Evolutionary conservation across 2,329 filamentous ascomycete species (phyloP).

Genomic region (Epichloe coenophiala): DNA sequence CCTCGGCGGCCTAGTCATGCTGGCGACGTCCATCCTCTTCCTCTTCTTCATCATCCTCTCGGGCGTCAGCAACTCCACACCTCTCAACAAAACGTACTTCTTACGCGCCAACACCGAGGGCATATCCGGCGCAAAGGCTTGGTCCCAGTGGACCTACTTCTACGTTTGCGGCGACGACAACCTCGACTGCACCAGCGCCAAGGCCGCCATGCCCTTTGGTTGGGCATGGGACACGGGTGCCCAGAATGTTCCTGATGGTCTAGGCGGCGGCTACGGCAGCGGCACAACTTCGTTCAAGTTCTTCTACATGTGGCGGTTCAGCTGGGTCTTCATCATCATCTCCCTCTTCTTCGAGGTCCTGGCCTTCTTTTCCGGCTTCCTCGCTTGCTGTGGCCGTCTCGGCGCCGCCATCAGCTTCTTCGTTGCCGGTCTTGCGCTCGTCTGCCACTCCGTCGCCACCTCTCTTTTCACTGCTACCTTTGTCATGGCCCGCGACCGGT

Average conservation of each 20-base stretch:
- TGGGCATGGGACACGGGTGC: slow-evolving; percentile 49
- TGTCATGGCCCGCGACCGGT: slow-evolving; percentile 55
- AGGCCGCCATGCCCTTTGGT: slow-evolving; percentile 55
- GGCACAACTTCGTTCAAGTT: slow-evolving; percentile 45
- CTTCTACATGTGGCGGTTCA: slow-evolving; percentile 81
- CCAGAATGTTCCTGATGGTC: slow-evolving; percentile 25
- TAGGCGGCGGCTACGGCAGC: slow-evolving; percentile 38
- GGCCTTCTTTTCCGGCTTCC: slow-evolving; percentile 53
- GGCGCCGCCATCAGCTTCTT: slow-evolving; percentile 54
- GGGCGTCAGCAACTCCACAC: slow-evolving; percentile 33
- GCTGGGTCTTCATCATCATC: slow-evolving; percentile 84
- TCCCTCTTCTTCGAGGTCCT: slow-evolving; percentile 63
- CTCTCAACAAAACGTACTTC: slow-evolving; percentile 70
- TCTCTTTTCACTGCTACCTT: slow-evolving; percentile 64
- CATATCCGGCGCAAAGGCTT: slow-evolving; percentile 52
- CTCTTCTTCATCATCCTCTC: slow-evolving; percentile 47
- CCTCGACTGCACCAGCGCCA: slow-evolving; percentile 48
- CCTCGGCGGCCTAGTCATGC: slow-evolving; percentile 32
- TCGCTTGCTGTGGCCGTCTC: slow-evolving; percentile 58
- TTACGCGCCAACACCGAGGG: slow-evolving; percentile 62
- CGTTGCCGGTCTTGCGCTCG: slow-evolving; percentile 43
- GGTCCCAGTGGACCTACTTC: slow-evolving; percentile 85
- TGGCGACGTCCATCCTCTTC: slow-evolving; percentile 37
- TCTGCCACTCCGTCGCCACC: slow-evolving; percentile 55
- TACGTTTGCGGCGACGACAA: slow-evolving; percentile 58